These are phyloP conservation scores for Alternaria sp. DNA, from an alignment of 2,329 filamentous ascomycete species.

Conservation along the genomic window DNA sequence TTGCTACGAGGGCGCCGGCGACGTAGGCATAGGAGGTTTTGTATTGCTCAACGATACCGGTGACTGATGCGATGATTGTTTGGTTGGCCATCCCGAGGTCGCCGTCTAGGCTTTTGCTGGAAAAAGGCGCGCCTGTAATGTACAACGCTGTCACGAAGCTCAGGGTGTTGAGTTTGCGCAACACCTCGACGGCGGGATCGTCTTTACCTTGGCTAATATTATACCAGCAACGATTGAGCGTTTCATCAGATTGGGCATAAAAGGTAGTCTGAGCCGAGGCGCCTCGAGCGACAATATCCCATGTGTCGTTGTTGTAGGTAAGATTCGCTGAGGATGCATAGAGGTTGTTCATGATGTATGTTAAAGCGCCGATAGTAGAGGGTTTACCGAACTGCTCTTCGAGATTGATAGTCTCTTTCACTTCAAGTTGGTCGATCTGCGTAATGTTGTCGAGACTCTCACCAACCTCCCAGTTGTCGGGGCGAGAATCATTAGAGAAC, in stretches of 20 bases:
- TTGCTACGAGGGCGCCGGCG: constrained; percentile 40
- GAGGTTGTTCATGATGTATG: constrained; percentile 33
- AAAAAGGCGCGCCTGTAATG: constrained; percentile 23
- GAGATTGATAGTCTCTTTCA: constrained; percentile 24
- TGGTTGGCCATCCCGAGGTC: constrained; percentile 17
- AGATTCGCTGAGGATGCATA: constrained; percentile 27
- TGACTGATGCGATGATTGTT: constrained; percentile 18
- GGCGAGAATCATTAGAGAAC: constrained; percentile 24
- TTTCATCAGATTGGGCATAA: constrained; percentile 23
- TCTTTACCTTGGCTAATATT: constrained; percentile 25
- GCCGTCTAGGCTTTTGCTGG: constrained; percentile 4
- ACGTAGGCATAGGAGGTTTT: constrained; percentile 27
- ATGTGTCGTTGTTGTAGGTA: constrained; percentile 10
- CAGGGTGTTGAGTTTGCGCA: constrained; percentile 36
- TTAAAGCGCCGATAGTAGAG: constrained; percentile 30
- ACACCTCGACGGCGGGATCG: constrained; percentile 29
- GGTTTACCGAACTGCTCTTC: constrained; percentile 19
- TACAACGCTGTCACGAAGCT: constrained; percentile 28
- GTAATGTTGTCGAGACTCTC: constrained; percentile 8
- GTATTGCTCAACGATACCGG: constrained; percentile 39
- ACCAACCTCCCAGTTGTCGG: constrained; percentile 9
- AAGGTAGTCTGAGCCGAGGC: constrained; percentile 27
- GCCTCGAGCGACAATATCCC: constrained; percentile 28
- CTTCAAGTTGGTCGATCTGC: constrained; percentile 27
- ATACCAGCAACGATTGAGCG: constrained; percentile 25